Evolutionary conservation across 2,329 filamentous ascomycete species (phyloP).

Genomic region (Mariannaea elegans): DNA sequence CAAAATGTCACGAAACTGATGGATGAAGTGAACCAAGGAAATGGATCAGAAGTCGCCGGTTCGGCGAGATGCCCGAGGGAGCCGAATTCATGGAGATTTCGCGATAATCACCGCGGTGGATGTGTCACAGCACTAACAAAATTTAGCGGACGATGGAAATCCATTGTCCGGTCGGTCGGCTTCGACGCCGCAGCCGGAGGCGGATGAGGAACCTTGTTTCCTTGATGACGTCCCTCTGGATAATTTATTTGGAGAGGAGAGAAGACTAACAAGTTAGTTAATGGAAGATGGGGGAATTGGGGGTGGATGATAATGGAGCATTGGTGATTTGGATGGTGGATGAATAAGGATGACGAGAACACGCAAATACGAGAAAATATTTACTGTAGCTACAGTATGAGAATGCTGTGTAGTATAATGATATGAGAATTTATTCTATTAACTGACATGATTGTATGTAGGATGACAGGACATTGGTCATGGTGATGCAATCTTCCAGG

Average conservation of each 20-base stretch:
- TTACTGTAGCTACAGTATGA: no score
- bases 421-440: background rate
- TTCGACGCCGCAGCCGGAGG: background rate
- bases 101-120: constrained; percentile 20
- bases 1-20: no score
- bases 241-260: background rate
- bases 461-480: constrained; percentile 12
- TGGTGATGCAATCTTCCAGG: background rate
- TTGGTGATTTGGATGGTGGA: background rate
- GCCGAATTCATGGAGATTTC: background rate
- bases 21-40: background rate
- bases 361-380: no score
- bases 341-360: background rate
- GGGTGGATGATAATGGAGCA: background rate
- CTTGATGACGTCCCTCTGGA: background rate
- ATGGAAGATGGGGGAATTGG: background rate
- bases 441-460: background rate
- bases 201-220: background rate
- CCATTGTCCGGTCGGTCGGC: constrained; percentile 2
- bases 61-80: constrained; percentile 22
- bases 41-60: background rate
- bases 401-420: no score
- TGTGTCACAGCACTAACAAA: constrained; percentile 8
- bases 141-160: background rate
- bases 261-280: background rate